phyloP scores from a whole-genome alignment of 78 protist genomes.

The Dictyostelium brefeldianum region DNA sequence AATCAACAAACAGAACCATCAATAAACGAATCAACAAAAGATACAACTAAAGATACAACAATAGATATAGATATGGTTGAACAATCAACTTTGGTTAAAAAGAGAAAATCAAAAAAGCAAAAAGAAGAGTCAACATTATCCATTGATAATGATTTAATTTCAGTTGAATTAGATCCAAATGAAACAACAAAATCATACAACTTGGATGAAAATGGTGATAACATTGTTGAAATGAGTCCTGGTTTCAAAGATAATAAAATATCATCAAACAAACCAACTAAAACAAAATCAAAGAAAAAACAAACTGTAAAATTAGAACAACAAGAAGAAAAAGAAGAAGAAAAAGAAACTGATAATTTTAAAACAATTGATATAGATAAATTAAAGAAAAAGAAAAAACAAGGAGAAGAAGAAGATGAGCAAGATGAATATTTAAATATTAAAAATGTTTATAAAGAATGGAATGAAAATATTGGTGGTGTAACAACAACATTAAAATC shows the following conservation, averaged over 20 bases:
- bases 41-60: too few relatives aligned
- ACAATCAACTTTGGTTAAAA: background rate
- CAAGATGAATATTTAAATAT: background rate
- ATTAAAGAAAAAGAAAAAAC: constrained; percentile 11
- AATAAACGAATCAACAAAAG: background rate
- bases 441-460: background rate
- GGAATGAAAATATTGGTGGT: background rate
- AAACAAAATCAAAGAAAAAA: background rate
- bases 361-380: background rate
- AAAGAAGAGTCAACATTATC: too few relatives aligned
- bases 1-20: background rate
- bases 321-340: background rate
- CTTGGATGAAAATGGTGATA: constrained; percentile 51
- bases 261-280: background rate
- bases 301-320: background rate
- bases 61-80: too few relatives aligned
- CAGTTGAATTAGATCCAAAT: background rate
- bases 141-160: background rate
- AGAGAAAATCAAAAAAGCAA: background rate
- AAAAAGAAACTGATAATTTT: background rate
- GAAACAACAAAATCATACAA: constrained; percentile 3
- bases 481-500: background rate
- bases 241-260: background rate
- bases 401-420: background rate
- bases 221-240: constrained; percentile 29